Base-by-base conservation (phyloP, 2,329 filamentous ascomycete species). In the Lasiodiplodia theobromae region DNA sequence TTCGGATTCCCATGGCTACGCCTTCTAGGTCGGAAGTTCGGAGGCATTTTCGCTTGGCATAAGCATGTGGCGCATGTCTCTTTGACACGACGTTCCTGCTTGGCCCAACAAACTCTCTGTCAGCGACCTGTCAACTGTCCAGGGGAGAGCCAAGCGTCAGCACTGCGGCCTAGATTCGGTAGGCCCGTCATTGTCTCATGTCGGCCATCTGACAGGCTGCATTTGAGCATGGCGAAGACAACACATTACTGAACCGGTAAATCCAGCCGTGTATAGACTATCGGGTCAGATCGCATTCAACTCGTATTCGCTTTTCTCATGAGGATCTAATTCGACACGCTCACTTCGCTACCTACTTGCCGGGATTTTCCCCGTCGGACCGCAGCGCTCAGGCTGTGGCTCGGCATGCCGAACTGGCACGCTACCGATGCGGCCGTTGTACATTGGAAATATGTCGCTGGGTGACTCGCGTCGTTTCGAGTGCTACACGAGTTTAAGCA, bases 201-300 rank as follows among this genome's bases (percentile, higher is more conserved):
- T 49, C 38, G n/a, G 37, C 57, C 10, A 38, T 63, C 58, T 63
- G 40, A 63, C 58, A 16, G 58, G 58, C 44, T 28, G 58, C 58
- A 63, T 51, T 47, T 47, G 18, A 47, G 44, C 18, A 57, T 31
- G 31, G n/a, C 23, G 40, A 47, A 16, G 58, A 23, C 16, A 12
- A 14, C 40, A 34, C 23, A 18, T 28, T 8, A 63, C 47, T 51
- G 58, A 44, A 14, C n/a, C 25, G 58, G 23, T 14, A n/a, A 18
- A 47, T 10, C 7, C 7, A 34, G 11, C 53, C 10, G 53, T 57
- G 53, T n/a, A 21, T 37, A 37, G 21, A 25, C 38, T 8, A 11
- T 44, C 56, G n/a, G 56, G 34, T 40, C 37, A 44, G 40, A 44
- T 6, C 18, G 40, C 40, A 16, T 44, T 6, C 16, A 47, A 47